Evolutionary conservation across 176 grass and related monocot species (phyloP).

Genomic region (Carex parvula): DNA sequence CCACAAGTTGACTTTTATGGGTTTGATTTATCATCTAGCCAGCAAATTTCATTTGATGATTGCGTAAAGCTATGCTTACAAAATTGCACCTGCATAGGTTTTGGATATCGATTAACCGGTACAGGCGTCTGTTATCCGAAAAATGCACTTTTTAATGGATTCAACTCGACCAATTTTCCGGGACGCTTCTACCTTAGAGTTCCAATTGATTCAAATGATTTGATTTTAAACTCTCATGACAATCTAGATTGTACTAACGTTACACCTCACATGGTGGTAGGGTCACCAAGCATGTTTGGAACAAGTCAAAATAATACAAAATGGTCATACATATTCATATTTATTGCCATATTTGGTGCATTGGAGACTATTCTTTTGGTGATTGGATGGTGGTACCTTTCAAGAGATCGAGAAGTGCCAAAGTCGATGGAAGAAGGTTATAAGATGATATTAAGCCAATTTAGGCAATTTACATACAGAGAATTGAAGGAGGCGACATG

Average conservation of each 20-base stretch:
- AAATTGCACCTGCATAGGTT: constrained; percentile 42
- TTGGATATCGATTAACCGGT: constrained; percentile 36
- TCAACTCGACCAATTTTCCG: constrained; percentile 35
- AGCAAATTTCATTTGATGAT: constrained; percentile 37
- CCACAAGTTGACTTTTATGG: constrained; percentile 51
- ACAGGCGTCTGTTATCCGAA: constrained; percentile 44
- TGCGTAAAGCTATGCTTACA: constrained; percentile 43
- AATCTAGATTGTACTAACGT: constrained; percentile 23
- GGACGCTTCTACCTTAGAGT: constrained; percentile 54
- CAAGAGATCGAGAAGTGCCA: constrained; percentile 35
- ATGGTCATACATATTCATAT: constrained; percentile 47
- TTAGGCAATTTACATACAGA: constrained; percentile 53
- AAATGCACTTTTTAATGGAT: constrained; percentile 48
- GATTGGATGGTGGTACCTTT: constrained; percentile 64
- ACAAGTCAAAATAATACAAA: constrained; percentile 25
- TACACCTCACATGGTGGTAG: too few species aligned
- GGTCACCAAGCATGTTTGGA: constrained; percentile 42
- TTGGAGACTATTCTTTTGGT: constrained; percentile 45
- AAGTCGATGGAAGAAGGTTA: constrained; percentile 56
- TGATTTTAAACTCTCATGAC: constrained; percentile 14
- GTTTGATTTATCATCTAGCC: constrained; percentile 41
- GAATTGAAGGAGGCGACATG: constrained; percentile 51
- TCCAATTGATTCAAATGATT: constrained; percentile 35
- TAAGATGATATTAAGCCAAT: constrained; percentile 50
- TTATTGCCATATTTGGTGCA: constrained; percentile 38